Evolutionary conservation across 768 basidiomycete species (phyloP).

Genomic region (Russula lepida): DNA sequence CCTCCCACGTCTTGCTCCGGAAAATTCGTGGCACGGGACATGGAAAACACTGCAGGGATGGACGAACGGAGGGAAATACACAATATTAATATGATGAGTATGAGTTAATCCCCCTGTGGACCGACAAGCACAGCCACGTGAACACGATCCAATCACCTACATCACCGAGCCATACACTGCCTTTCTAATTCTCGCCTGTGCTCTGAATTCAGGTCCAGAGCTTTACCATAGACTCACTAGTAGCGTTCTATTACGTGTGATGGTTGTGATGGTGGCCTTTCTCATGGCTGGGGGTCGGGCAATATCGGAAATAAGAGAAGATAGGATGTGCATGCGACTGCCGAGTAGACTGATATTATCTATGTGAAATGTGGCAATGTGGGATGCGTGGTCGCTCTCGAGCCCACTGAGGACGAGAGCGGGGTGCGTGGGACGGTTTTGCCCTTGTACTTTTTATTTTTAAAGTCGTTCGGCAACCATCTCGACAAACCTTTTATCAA

Average conservation of each 20-base stretch:
- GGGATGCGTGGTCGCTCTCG: background rate
- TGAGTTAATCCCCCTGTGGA: background rate
- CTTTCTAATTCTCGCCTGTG: background rate
- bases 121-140: background rate
- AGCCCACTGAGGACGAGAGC: background rate
- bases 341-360: background rate
- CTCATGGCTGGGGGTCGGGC: background rate
- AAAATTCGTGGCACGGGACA: slow-evolving; percentile 19
- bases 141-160: background rate
- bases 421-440: background rate
- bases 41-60: background rate
- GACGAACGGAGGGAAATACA: background rate
- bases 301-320: background rate
- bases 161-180: background rate
- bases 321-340: background rate
- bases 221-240: background rate
- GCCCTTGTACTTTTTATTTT: background rate
- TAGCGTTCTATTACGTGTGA: background rate
- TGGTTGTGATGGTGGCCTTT: background rate
- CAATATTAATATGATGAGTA: too few relatives aligned
- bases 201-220: background rate
- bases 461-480: background rate
- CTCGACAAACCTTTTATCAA: background rate
- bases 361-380: background rate
- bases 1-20: slow-evolving; percentile 37